Base-by-base conservation (phyloP, 352 stramenopile species). In the Phytophthora tentaculata region DNA sequence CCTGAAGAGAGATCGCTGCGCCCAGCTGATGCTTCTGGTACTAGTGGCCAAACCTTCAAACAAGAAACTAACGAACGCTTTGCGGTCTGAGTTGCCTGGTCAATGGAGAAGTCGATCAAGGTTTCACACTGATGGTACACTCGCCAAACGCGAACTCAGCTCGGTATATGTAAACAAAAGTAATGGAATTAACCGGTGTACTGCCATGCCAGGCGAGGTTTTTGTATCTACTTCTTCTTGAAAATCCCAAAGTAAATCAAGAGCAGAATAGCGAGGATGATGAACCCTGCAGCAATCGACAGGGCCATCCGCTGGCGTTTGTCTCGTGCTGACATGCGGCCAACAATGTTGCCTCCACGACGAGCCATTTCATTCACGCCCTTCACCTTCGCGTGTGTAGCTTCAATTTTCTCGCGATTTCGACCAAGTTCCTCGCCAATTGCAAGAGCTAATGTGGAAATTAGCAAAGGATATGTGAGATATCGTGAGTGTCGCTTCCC, bases 191-290 rank as follows among this genome's bases (percentile, higher is more conserved):
- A 67, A 63, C 51, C 5, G 49, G 61, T 35, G 51, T 59, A 64
- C 45, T 44, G 48, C 20, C 43, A 56, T 48, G 56, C 53, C 23
- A 10, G 16, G 49, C 22, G 22, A 50, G 4, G 29, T 24, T 61
- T n/a, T 28, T 37, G 7, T 8, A 14, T 68, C 39, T 73, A 70
- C 80, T 82, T 91, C 74, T 89, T 93, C 64, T 93, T 93, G 76
- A 96, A 96, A 66, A 96, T 92, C 50, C 86, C 86, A 79, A 93
- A 95, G 81, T 95, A 95, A 76, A 96, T 91, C 60, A 96, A 76
- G 61, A 96, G 71, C 12, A 96, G 51, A 67, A 96, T 96, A 32
- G 88, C 88, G 59, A 96, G 51, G 55, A 82, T 77, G 62, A 96
- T 95, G 67, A 96, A 93, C 32, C 75, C 82, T 9, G 86, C 88